Percentiles rank a stretch among this genome's conserved stretches.
Evolutionary conservation across 441 rosid species (phyloP).

Genomic region (Eruca vesicaria): DNA sequence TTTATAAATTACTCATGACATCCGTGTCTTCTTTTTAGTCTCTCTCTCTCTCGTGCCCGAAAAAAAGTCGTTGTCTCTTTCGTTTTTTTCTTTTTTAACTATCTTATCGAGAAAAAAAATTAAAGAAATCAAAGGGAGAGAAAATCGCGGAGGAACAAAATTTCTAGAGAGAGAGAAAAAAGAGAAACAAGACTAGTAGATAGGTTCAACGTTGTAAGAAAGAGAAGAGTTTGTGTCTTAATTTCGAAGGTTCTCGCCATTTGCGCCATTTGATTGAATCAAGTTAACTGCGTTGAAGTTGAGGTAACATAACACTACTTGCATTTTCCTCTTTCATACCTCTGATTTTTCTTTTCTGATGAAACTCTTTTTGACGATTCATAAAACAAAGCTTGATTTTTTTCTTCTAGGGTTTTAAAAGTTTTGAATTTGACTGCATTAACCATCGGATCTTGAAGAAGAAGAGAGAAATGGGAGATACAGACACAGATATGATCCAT

Average conservation of each 20-base stretch:
- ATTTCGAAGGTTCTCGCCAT: conserved; percentile 46
- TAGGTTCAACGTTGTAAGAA: conserved; percentile 3
- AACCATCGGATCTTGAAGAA: not conserved
- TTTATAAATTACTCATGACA: conserved; percentile 45
- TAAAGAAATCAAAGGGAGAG: conserved; percentile 16
- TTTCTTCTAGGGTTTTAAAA: too few relatives aligned
- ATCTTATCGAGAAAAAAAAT: conserved; percentile 6
- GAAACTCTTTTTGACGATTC: not conserved
- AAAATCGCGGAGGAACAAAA: conserved; percentile 20
- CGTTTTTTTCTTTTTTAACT: conserved; percentile 34
- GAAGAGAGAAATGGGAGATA: conserved; percentile 61
- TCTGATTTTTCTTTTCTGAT: conserved; percentile 5
- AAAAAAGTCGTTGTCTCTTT: conserved; percentile 17
- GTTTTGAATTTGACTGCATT: too few relatives aligned
- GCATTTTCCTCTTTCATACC: conserved; percentile 3
- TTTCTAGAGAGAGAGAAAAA: conserved; percentile 23
- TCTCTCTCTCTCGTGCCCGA: conserved; percentile 21
- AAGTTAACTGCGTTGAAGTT: conserved; percentile 17
- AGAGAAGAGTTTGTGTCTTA: conserved; percentile 29
- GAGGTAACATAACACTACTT: conserved; percentile 8
- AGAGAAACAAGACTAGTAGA: conserved; percentile 1
- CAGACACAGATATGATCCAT: conserved; percentile 67
- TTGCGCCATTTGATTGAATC: conserved; percentile 40
- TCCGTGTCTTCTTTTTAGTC: conserved; percentile 49
- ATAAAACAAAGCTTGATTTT: too few relatives aligned